Percentiles rank a stretch among this genome's conserved stretches.
These are phyloP conservation scores for Monilinia polystroma DNA, from an alignment of 2,329 filamentous ascomycete species.

Conservation along the genomic window DNA sequence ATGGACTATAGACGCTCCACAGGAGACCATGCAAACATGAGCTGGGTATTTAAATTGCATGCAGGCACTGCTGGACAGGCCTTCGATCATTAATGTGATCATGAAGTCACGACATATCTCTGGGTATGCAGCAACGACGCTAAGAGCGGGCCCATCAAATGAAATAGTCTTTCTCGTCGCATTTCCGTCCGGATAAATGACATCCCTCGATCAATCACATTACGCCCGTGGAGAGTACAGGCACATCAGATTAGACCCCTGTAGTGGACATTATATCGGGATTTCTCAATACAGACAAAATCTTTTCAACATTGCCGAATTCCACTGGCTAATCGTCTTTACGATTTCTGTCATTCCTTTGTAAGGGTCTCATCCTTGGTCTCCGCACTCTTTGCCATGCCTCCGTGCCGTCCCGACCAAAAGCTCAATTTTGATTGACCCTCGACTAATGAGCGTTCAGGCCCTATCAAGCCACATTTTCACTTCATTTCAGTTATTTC, in stretches of 20 bases:
- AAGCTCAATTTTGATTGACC: not conserved
- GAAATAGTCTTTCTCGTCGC: not conserved
- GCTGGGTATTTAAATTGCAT: not conserved
- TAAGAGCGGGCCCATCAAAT: constrained; percentile 5
- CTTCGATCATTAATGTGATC: no score
- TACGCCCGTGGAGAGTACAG: no score
- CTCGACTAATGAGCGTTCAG: not conserved
- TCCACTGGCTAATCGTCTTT: no score
- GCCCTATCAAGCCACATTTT: not conserved
- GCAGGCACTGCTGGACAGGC: not conserved
- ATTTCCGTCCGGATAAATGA: not conserved
- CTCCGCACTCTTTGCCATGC: no score
- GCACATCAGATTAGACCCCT: no score
- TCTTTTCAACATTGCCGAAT: no score
- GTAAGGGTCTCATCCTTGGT: no score
- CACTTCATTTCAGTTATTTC: not conserved
- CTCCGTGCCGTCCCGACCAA: not conserved
- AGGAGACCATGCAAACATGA: not conserved
- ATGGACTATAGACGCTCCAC: not conserved
- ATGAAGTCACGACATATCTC: not conserved
- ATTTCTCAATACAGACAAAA: no score
- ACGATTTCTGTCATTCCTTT: no score
- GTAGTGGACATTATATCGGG: no score
- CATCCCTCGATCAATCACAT: not conserved
- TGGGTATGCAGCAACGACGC: not conserved